These are phyloP conservation scores for Leptographium lundbergii DNA, from an alignment of 2,329 filamentous ascomycete species.

Conservation along the genomic window DNA sequence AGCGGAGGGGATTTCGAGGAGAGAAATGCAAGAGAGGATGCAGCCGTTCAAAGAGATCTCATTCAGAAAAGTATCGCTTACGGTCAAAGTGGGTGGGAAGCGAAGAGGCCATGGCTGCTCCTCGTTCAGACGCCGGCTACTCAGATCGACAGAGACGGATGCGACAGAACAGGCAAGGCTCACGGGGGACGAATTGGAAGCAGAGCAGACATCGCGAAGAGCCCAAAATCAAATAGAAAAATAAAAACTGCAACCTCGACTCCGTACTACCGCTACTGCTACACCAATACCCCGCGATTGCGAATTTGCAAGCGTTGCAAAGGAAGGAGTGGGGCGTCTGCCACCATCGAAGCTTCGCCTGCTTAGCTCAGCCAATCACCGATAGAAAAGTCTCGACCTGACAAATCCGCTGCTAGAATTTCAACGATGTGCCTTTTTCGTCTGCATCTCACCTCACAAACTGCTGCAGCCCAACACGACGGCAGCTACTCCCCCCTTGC, in stretches of 20 bases:
- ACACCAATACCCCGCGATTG: background rate
- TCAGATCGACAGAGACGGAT: no score
- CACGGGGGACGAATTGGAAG: background rate
- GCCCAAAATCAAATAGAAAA: no score
- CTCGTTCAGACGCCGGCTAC: background rate
- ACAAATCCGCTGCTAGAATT: background rate
- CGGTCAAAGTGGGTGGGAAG: slow-evolving; percentile 11
- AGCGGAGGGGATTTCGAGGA: background rate
- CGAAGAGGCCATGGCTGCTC: slow-evolving; percentile 6
- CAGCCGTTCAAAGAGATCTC: no score
- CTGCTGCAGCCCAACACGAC: background rate
- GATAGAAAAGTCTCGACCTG: background rate
- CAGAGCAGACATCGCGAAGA: background rate
- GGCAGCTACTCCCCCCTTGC: background rate
- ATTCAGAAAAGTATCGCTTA: background rate
- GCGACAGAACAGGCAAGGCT: background rate
- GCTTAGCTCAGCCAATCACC: background rate
- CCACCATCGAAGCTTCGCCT: background rate
- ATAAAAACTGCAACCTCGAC: background rate
- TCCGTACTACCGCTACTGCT: no score
- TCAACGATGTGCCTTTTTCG: background rate
- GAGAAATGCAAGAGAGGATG: background rate
- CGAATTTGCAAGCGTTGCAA: background rate
- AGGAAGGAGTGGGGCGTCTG: background rate
- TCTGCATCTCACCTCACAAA: background rate